Evolutionary conservation across 208 protist species (phyloP).

Genomic region (Blastocrithidia nonstop): DNA sequence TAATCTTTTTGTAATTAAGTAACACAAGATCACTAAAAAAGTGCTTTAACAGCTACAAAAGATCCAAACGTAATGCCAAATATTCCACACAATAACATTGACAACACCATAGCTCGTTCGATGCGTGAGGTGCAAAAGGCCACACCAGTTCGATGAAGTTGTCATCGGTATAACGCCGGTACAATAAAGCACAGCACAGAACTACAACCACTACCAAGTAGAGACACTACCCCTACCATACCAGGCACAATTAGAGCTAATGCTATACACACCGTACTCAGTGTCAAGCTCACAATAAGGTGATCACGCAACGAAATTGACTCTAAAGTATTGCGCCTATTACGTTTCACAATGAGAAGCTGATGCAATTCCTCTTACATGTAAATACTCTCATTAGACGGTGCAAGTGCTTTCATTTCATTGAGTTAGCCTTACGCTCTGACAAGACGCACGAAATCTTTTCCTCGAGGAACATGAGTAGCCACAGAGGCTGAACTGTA

Average conservation of each 20-base stretch:
- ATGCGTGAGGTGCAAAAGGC: slow-evolving; percentile 6
- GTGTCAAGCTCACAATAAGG: slow-evolving; percentile 37
- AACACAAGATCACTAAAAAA: not conserved
- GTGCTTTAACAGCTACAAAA: slow-evolving; percentile 12
- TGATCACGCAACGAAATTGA: slow-evolving; percentile 29
- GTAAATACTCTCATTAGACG: slow-evolving; percentile 5
- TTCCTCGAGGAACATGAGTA: slow-evolving; percentile 33
- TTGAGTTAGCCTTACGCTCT: slow-evolving; percentile 21
- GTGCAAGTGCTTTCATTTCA: slow-evolving; percentile 1
- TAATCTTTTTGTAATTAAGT: not conserved
- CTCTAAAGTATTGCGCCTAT: slow-evolving; percentile 20
- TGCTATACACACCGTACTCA: slow-evolving; percentile 25
- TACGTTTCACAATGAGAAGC: slow-evolving; percentile 13
- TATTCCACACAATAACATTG: slow-evolving; percentile 30
- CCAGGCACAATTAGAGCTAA: slow-evolving; percentile 35
- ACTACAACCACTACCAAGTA: slow-evolving; percentile 47
- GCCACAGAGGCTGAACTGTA: slow-evolving; percentile 41
- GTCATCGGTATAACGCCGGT: slow-evolving; percentile 42
- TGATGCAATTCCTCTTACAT: slow-evolving; percentile 6
- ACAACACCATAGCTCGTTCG: slow-evolving; percentile 12
- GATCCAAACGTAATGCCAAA: slow-evolving; percentile 25
- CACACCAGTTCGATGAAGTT: slow-evolving; percentile 21
- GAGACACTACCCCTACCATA: slow-evolving; percentile 34
- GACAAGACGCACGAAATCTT: slow-evolving; percentile 20
- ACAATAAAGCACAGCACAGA: slow-evolving; percentile 41